Evolutionary conservation across 169 alveolate genomes (phyloP).

Genomic region (Eimeria brunetti): DNA sequence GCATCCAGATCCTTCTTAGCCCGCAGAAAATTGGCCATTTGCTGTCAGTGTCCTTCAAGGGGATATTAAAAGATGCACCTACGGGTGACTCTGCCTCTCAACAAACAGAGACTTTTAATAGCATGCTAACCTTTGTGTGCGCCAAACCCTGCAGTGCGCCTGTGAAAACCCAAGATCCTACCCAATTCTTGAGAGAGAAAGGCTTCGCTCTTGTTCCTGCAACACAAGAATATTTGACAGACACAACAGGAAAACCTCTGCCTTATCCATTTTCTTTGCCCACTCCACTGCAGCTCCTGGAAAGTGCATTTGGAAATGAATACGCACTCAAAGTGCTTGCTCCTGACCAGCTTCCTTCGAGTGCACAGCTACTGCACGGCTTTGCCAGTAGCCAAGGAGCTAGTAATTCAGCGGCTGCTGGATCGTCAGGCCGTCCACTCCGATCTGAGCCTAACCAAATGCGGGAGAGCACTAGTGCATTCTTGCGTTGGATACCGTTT

Average conservation of each 20-base stretch:
- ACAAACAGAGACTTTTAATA: background rate
- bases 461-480: slow-evolving; percentile 17
- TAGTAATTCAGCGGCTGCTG: background rate
- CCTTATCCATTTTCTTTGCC: slow-evolving; percentile 47
- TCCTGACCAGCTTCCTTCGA: background rate
- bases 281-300: slow-evolving; percentile 49
- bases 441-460: background rate
- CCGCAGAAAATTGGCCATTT: background rate
- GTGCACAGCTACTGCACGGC: background rate
- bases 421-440: background rate
- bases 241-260: background rate
- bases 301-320: slow-evolving; percentile 60
- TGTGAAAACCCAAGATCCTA: background rate
- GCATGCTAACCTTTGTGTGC: background rate
- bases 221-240: slow-evolving; percentile 34
- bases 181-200: background rate
- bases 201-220: slow-evolving; percentile 44
- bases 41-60: background rate
- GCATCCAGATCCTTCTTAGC: background rate
- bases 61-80: background rate
- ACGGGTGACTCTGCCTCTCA: background rate
- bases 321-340: slow-evolving; percentile 45
- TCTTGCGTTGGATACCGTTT: slow-evolving; percentile 70
- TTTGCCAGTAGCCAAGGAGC: background rate
- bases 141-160: slow-evolving; percentile 26